These are phyloP conservation scores for Trametes cinnabarina DNA, from an alignment of 768 basidiomycete species.

Conservation along the genomic window DNA sequence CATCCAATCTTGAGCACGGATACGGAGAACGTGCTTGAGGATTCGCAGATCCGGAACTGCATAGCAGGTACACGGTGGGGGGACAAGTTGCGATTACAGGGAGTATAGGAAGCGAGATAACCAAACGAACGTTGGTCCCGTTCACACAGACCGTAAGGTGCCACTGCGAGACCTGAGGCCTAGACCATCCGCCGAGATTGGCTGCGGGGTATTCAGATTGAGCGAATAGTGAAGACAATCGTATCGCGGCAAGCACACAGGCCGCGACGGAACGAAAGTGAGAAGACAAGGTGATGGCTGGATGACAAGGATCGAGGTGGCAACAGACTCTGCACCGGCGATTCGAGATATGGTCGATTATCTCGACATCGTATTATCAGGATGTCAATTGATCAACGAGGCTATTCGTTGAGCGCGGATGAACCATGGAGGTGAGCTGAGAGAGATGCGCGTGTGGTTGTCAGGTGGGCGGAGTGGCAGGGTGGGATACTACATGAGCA, in stretches of 20 bases:
- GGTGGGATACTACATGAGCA: conserved; percentile 4
- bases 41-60: neutral
- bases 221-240: neutral
- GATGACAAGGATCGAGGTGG: conserved; percentile 2
- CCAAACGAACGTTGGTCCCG: conserved; percentile 12
- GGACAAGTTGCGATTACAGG: too few relatives aligned
- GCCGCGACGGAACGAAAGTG: neutral
- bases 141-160: neutral
- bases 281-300: conserved; percentile 8
- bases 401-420: conserved; percentile 1
- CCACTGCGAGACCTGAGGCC: neutral
- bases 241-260: neutral
- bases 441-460: neutral
- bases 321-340: neutral
- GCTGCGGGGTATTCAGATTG: neutral
- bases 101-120: neutral
- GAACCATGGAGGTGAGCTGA: neutral
- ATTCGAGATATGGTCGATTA: neutral
- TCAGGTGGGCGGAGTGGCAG: conserved; percentile 2
- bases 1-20: conserved; percentile 4
- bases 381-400: neutral
- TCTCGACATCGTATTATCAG: neutral
- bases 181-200: neutral
- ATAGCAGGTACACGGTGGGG: too few relatives aligned
- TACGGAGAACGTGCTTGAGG: conserved; percentile 8